Evolutionary conservation across 2,329 filamentous ascomycete genomes (phyloP).

Genomic region (Fusarium papillatum): DNA sequence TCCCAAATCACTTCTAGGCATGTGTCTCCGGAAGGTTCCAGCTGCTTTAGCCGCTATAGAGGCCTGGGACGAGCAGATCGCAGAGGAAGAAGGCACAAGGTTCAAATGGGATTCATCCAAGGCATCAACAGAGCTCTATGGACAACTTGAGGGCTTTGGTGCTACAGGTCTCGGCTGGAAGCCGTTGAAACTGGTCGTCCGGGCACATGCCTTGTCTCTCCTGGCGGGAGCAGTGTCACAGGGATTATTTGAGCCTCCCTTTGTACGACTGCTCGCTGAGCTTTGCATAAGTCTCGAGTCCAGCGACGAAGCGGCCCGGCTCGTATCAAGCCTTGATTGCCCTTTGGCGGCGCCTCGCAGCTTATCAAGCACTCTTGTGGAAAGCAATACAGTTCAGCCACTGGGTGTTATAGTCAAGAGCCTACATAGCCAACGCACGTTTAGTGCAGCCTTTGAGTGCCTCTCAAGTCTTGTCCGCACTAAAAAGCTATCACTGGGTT

Average conservation of each 20-base stretch:
- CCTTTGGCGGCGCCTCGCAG: constrained; percentile 32
- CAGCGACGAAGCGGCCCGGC: constrained; percentile 44
- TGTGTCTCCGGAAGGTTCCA: constrained; percentile 52
- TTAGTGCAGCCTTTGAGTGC: constrained; percentile 38
- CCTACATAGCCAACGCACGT: constrained; percentile 8
- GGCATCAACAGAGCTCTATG: constrained; percentile 49
- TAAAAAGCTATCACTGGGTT: constrained; percentile 37
- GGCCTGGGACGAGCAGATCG: constrained; percentile 46
- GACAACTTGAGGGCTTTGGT: constrained; percentile 51
- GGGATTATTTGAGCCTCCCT: constrained; percentile 46
- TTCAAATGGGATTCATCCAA: constrained; percentile 45
- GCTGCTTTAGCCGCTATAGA: constrained; percentile 49
- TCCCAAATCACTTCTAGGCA: constrained; percentile 51
- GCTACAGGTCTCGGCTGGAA: constrained; percentile 47
- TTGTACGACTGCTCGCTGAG: constrained; percentile 44
- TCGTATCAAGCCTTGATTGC: constrained; percentile 36
- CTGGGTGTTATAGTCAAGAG: constrained; percentile 35
- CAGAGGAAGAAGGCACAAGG: constrained; percentile 37
- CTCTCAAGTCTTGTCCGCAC: constrained; percentile 37
- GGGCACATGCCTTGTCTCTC: constrained; percentile 48
- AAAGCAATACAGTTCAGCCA: constrained; percentile 36
- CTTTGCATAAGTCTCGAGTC: constrained; percentile 46
- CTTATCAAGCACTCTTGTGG: constrained; percentile 26
- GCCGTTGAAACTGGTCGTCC: constrained; percentile 49
- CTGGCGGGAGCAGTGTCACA: constrained; percentile 47